Conservation (phyloP, 805 yeast genomes). For the Sugiyamaella americana region DNA sequence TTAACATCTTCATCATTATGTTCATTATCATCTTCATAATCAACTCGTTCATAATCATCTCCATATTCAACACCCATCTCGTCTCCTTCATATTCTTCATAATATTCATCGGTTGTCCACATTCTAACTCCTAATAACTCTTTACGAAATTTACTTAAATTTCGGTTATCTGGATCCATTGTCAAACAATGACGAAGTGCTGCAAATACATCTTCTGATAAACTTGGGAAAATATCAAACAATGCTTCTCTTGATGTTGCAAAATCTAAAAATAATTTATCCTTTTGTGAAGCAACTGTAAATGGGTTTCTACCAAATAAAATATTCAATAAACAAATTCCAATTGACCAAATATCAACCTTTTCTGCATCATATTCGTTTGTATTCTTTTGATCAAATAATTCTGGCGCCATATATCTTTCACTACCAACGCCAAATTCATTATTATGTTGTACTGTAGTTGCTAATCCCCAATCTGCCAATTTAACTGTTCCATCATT, state of each 20-base stretch:
- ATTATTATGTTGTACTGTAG: conserved; percentile 50
- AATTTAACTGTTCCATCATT: conserved; percentile 51
- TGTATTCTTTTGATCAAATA: conserved; percentile 50
- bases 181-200: conserved; percentile 72
- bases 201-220: conserved; percentile 82
- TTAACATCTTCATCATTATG: background rate
- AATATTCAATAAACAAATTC: conserved; percentile 72
- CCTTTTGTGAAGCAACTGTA: conserved; percentile 70
- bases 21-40: conserved; percentile 8
- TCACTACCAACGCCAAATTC: conserved; percentile 87
- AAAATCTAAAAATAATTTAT: conserved; percentile 77
- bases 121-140: conserved; percentile 56
- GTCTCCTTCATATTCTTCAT: conserved; percentile 38
- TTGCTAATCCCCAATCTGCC: conserved; percentile 89
- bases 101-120: conserved; percentile 81
- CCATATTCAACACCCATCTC: conserved; percentile 8
- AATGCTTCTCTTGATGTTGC: conserved; percentile 82
- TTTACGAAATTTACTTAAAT: conserved; percentile 50
- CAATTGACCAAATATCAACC: conserved; percentile 86
- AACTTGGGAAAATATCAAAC: conserved; percentile 84
- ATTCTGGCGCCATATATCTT: conserved; percentile 92
- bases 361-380: conserved; percentile 65
- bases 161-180: conserved; percentile 82
- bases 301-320: conserved; percentile 90
- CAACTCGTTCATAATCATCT: conserved; percentile 5